phyloP scores from a whole-genome alignment of 2,329 filamentous ascomycete genomes.

The Alternaria ethzedia region DNA sequence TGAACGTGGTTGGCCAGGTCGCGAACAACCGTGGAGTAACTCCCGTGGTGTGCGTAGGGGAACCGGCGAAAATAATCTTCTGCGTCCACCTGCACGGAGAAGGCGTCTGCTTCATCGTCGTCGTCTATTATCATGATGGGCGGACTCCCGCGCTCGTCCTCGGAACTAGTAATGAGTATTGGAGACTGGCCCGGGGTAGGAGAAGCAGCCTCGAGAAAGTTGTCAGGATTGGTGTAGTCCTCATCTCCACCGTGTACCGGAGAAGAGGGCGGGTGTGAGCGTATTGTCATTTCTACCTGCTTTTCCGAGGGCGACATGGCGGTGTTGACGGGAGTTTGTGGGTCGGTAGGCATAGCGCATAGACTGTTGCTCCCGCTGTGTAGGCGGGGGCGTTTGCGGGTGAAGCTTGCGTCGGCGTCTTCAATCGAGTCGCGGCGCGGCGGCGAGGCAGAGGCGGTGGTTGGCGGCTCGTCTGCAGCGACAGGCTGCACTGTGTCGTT shows the following conservation, averaged over 20 bases:
- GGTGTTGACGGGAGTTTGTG: slow-evolving; percentile 18
- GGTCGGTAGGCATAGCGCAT: slow-evolving; percentile 40
- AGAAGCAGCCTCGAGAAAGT: slow-evolving; percentile 4
- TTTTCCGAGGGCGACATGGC: slow-evolving; percentile 23
- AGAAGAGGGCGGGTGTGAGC: slow-evolving; percentile 41
- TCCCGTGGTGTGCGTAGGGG: slow-evolving; percentile 31
- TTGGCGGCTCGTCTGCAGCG: slow-evolving; percentile 39
- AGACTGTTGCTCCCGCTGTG: slow-evolving; percentile 47
- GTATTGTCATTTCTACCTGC: slow-evolving; percentile 50
- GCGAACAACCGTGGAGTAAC: slow-evolving; percentile 27
- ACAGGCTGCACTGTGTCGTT: slow-evolving; percentile 44
- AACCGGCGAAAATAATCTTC: slow-evolving; percentile 42
- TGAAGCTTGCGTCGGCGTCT: slow-evolving; percentile 53
- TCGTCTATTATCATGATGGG: slow-evolving; percentile 49
- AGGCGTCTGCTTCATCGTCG: slow-evolving; percentile 28
- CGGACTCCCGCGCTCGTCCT: slow-evolving; percentile 31
- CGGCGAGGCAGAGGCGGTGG: slow-evolving; percentile 41
- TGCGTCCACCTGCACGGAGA: slow-evolving; percentile 30
- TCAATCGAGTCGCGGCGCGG: slow-evolving; percentile 52
- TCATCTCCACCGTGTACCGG: slow-evolving; percentile 27
- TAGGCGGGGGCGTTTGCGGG: slow-evolving; percentile 54
- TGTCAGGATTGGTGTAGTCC: slow-evolving; percentile 15
- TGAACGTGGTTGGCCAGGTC: slow-evolving; percentile 35
- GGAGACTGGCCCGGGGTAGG: slow-evolving; percentile 17
- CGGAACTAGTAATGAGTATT: slow-evolving; percentile 22